Evolutionary conservation across 2,329 filamentous ascomycete genomes (phyloP).

Genomic region (Colletotrichum graminicola): DNA sequence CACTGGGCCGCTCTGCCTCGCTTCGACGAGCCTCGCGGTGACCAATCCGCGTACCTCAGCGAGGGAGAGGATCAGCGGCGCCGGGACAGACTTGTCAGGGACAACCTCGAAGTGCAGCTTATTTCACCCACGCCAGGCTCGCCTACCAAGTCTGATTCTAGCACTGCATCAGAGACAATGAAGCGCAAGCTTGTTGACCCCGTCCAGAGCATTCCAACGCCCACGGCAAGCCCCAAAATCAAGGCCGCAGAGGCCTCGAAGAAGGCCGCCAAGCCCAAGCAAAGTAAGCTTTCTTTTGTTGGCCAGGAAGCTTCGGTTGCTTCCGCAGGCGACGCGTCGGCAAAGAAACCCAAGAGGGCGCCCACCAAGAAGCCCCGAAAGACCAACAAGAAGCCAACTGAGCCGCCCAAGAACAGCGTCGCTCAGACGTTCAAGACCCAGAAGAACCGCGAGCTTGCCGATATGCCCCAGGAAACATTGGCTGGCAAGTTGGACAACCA

Average conservation of each 20-base stretch:
- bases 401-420: constrained; percentile 54
- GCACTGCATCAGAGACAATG: constrained; percentile 51
- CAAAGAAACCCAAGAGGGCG: constrained; percentile 47
- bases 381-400: constrained; percentile 51
- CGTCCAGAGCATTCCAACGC: constrained; percentile 67
- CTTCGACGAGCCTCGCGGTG: constrained; percentile 69
- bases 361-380: constrained; percentile 51
- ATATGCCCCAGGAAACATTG: constrained; percentile 47
- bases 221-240: constrained; percentile 67
- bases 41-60: constrained; percentile 60
- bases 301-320: constrained; percentile 39
- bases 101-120: constrained; percentile 59
- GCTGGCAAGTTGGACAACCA: constrained; percentile 43
- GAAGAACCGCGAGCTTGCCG: constrained; percentile 51
- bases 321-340: constrained; percentile 42
- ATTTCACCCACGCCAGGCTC: constrained; percentile 42
- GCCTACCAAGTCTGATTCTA: constrained; percentile 45
- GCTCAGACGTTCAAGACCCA: constrained; percentile 60
- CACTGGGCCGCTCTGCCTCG: constrained; percentile 73
- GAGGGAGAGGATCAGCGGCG: constrained; percentile 57
- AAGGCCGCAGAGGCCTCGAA: constrained; percentile 57
- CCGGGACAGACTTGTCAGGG: constrained; percentile 52
- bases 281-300: constrained; percentile 63
- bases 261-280: constrained; percentile 59
- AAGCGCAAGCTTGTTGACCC: constrained; percentile 58